phyloP scores from a whole-genome alignment of 345 rosid genomes.

The Nephelium lappaceum region DNA sequence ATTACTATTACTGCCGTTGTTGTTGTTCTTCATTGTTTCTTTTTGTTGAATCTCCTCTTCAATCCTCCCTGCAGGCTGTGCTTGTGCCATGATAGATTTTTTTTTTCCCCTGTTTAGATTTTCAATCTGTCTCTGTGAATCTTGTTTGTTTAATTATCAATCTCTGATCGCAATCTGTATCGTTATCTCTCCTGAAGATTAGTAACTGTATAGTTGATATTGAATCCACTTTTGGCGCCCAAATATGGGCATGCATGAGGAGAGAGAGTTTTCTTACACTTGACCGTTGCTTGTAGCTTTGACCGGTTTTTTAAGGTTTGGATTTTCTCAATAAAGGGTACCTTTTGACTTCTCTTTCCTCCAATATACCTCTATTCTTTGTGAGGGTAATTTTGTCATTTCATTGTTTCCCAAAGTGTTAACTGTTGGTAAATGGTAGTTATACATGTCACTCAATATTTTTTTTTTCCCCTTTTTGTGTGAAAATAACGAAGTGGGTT shows the following conservation, averaged over 20 bases:
- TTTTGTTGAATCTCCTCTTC: constrained; percentile 30
- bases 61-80: constrained; percentile 38
- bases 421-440: no score
- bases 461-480: no score
- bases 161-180: constrained; percentile 17
- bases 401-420: background rate
- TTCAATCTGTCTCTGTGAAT: background rate
- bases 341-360: background rate
- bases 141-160: constrained; percentile 19
- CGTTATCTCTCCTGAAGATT: constrained; percentile 39
- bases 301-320: constrained; percentile 39
- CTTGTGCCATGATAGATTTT: constrained; percentile 52
- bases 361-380: background rate
- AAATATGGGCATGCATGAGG: constrained; percentile 19
- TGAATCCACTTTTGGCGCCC: constrained; percentile 67
- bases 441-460: no score
- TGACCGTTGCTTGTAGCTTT: constrained; percentile 42
- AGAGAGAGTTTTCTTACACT: constrained; percentile 20
- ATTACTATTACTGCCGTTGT: background rate
- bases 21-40: constrained; percentile 31
- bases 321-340: constrained; percentile 13
- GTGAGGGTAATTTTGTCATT: background rate
- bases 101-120: background rate
- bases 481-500: no score
- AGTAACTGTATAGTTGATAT: constrained; percentile 44